Conservation (phyloP, 2,329 filamentous ascomycete genomes). For the Magnaporthiopsis incrustans region DNA sequence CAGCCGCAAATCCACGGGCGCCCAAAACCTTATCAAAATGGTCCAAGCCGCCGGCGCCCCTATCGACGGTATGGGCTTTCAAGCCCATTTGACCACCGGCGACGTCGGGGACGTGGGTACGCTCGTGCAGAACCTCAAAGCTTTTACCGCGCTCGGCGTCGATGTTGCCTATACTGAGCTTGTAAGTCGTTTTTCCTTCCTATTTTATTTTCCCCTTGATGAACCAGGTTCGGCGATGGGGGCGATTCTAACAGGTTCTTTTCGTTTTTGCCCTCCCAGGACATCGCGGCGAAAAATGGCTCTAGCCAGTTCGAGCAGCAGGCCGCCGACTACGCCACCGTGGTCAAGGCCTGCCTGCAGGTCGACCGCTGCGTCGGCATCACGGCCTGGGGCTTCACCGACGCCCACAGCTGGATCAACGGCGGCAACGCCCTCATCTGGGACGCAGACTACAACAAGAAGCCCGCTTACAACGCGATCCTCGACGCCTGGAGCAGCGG, state of each 20-base stretch:
- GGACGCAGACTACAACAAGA: constrained; percentile 11
- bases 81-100: constrained; percentile 41
- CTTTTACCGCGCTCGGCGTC: constrained; percentile 33
- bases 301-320: not conserved
- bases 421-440: constrained; percentile 9
- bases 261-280: not conserved
- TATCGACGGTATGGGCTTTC: constrained; percentile 45
- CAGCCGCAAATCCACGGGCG: constrained; percentile 23
- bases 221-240: too few species aligned
- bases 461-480: constrained; percentile 11
- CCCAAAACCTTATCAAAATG: constrained; percentile 22
- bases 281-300: not conserved
- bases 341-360: constrained; percentile 19
- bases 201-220: too few species aligned
- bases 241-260: too few species aligned
- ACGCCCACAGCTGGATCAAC: constrained; percentile 25
- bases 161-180: constrained; percentile 46
- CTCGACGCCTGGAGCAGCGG: constrained; percentile 4
- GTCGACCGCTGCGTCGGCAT: constrained; percentile 20
- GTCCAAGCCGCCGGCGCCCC: constrained; percentile 27
- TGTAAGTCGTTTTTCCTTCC: not conserved
- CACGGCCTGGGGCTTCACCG: constrained; percentile 28
- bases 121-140: constrained; percentile 27
- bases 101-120: constrained; percentile 27
- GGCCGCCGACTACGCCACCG: constrained; percentile 25